A percentile compares a stretch with the other conserved stretches of the same genome.
phyloP scores from a whole-genome alignment of 2,329 filamentous ascomycete species.

The Elsinoe arachidis region DNA sequence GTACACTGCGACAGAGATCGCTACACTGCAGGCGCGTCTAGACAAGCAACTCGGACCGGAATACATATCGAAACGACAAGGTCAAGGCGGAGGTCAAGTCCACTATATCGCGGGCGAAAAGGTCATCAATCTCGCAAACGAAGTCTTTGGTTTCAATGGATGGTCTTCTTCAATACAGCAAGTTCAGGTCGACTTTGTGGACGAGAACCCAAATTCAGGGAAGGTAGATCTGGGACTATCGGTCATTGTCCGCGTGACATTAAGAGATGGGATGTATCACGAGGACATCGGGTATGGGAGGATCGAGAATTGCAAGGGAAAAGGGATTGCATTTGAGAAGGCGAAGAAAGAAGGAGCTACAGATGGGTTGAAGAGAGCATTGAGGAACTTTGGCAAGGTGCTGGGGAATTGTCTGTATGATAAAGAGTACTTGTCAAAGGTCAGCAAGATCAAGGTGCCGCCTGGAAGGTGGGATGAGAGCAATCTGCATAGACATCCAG shows the following conservation, averaged over 20 bases:
- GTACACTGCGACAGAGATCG: slow-evolving; percentile 86
- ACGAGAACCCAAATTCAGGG: slow-evolving; percentile 20
- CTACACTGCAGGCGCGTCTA: slow-evolving; percentile 73
- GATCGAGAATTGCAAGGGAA: slow-evolving; percentile 91
- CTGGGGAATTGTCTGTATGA: slow-evolving; percentile 98
- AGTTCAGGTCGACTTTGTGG: slow-evolving; percentile 83
- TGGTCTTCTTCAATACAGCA: slow-evolving; percentile 96
- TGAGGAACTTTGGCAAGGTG: slow-evolving; percentile 91
- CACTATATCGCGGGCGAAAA: slow-evolving; percentile 96
- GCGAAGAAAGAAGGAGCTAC: slow-evolving; percentile 98
- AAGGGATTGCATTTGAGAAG: slow-evolving; percentile 94
- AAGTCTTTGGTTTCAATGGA: slow-evolving; percentile 94
- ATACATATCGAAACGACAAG: slow-evolving; percentile 80
- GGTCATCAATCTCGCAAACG: slow-evolving; percentile 87
- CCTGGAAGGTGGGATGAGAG: slow-evolving; percentile 69
- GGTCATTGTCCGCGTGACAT: slow-evolving; percentile 80
- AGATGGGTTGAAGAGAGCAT: slow-evolving; percentile 79
- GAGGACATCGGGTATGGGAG: slow-evolving; percentile 97
- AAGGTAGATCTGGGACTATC: slow-evolving; percentile 54
- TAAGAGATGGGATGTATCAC: slow-evolving; percentile 91
- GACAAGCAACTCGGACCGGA: slow-evolving; percentile 93
- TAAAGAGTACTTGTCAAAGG: slow-evolving; percentile 81
- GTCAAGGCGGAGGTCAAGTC: slow-evolving; percentile 75
- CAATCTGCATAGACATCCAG: slow-evolving; percentile 73
- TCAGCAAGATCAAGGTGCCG: slow-evolving; percentile 78